Evolutionary conservation across 2,329 filamentous ascomycete species (phyloP).

Genomic region (Samsoniella hepiali): DNA sequence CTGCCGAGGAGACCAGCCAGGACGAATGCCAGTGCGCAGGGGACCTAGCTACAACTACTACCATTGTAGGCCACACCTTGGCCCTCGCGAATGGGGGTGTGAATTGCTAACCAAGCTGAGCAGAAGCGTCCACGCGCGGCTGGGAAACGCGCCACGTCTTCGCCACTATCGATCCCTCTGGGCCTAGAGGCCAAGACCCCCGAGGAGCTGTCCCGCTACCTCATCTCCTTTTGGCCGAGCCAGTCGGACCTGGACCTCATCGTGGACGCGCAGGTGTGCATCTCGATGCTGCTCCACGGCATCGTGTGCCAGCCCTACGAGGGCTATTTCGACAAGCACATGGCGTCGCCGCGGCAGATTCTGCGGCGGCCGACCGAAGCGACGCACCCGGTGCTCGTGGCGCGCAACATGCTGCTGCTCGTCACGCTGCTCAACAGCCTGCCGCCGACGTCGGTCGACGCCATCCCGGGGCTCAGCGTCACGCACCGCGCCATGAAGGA

Average conservation of each 20-base stretch:
- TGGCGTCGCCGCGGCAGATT: conserved; percentile 28
- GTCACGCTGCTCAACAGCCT: conserved; percentile 36
- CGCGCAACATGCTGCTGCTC: conserved; percentile 38
- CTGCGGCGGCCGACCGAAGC: conserved; percentile 26
- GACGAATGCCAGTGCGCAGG: neutral
- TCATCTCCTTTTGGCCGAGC: conserved; percentile 38
- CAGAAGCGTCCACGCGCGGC: neutral
- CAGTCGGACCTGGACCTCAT: conserved; percentile 38
- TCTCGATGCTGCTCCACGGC: conserved; percentile 35
- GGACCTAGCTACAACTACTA: neutral
- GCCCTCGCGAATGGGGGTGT: neutral
- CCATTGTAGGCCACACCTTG: neutral
- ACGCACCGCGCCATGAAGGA: conserved; percentile 8
- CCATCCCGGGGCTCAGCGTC: conserved; percentile 20
- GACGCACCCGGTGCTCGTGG: conserved; percentile 41
- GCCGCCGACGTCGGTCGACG: conserved; percentile 8
- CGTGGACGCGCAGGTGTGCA: conserved; percentile 27
- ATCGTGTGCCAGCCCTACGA: conserved; percentile 34
- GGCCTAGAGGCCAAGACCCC: neutral
- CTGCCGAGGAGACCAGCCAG: neutral
- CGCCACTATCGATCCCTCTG: neutral
- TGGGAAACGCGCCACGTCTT: neutral
- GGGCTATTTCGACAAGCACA: conserved; percentile 19
- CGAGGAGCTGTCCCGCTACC: conserved; percentile 27
- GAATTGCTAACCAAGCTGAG: neutral